These are phyloP conservation scores for Sphaerulina populicola DNA, from an alignment of 2,329 filamentous ascomycete species.

Conservation along the genomic window DNA sequence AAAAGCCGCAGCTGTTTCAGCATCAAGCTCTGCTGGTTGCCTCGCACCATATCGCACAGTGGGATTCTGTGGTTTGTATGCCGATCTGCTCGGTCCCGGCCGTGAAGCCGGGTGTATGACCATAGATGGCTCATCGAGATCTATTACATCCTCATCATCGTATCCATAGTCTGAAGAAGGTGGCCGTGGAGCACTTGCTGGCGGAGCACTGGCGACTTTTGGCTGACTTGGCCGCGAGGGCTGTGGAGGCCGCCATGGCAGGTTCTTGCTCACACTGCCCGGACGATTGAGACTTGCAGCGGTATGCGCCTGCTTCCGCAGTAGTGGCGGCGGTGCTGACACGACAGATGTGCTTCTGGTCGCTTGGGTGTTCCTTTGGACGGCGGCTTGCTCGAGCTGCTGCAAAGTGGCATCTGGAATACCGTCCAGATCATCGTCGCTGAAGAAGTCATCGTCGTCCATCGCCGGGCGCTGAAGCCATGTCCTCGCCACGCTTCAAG, in stretches of 20 bases:
- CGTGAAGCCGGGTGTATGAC: slow-evolving; percentile 24
- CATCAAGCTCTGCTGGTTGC: slow-evolving; percentile 16
- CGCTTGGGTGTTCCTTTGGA: slow-evolving; percentile 30
- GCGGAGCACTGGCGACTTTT: slow-evolving; percentile 16
- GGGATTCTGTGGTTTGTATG: slow-evolving; percentile 2
- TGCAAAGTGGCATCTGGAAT: slow-evolving; percentile 40
- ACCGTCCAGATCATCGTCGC: slow-evolving; percentile 40
- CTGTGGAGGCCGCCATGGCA: slow-evolving; percentile 28
- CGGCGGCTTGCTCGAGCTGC: slow-evolving; percentile 40
- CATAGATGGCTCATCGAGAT: slow-evolving; percentile 37
- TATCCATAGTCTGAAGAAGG: slow-evolving; percentile 40
- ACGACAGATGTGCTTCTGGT: slow-evolving; percentile 4
- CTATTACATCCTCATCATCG: slow-evolving; percentile 40
- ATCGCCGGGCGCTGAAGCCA: slow-evolving; percentile 6
- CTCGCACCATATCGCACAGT: slow-evolving; percentile 10
- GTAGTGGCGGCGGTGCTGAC: slow-evolving; percentile 5
- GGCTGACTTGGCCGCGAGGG: slow-evolving; percentile 14
- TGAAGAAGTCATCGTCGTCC: slow-evolving; percentile 42
- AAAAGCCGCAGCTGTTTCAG: slow-evolving; percentile 28
- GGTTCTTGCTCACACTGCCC: slow-evolving; percentile 17
- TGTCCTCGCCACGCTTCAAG: neutral
- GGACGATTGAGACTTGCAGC: slow-evolving; percentile 19
- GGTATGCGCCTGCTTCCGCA: slow-evolving; percentile 21
- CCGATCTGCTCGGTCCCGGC: slow-evolving; percentile 5
- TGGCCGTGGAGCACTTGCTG: slow-evolving; percentile 21